Evolutionary conservation across 345 rosid genomes (phyloP).

Genomic region (Eucalyptus fibrosa): DNA sequence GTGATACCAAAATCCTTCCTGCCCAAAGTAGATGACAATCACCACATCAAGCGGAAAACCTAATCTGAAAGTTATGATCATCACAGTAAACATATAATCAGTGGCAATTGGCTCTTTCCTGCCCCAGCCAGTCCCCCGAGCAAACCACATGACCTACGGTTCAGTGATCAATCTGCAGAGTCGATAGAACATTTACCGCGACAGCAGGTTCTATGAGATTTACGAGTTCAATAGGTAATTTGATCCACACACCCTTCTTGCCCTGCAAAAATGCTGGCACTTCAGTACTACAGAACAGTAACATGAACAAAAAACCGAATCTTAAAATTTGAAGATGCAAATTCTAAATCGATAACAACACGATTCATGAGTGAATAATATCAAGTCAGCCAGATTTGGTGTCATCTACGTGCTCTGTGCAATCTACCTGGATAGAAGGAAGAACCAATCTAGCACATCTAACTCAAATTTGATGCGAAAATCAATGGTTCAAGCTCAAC

Average conservation of each 20-base stretch:
- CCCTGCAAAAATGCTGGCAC: constrained; percentile 30
- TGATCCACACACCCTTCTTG: constrained; percentile 83
- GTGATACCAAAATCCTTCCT: constrained; percentile 93
- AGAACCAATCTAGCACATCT: background rate
- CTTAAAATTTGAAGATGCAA: background rate
- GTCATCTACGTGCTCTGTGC: background rate
- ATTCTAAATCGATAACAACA: background rate
- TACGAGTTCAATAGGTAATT: constrained; percentile 51
- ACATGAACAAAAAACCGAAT: background rate
- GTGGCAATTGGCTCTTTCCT: background rate
- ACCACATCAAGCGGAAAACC: background rate
- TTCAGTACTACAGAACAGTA: background rate
- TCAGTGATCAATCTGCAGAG: background rate
- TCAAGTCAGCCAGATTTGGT: background rate
- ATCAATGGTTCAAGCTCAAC: background rate
- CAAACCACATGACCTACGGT: background rate
- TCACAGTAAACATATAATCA: background rate
- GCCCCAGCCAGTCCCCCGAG: background rate
- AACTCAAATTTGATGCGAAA: background rate
- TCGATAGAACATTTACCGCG: constrained; percentile 23
- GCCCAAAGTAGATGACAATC: background rate
- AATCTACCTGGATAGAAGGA: background rate
- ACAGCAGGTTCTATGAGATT: constrained; percentile 67
- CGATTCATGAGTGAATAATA: background rate
- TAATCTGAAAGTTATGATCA: background rate